These are phyloP conservation scores for Verticillium dahliae DNA, from an alignment of 2,329 filamentous ascomycete genomes.

Conservation along the genomic window DNA sequence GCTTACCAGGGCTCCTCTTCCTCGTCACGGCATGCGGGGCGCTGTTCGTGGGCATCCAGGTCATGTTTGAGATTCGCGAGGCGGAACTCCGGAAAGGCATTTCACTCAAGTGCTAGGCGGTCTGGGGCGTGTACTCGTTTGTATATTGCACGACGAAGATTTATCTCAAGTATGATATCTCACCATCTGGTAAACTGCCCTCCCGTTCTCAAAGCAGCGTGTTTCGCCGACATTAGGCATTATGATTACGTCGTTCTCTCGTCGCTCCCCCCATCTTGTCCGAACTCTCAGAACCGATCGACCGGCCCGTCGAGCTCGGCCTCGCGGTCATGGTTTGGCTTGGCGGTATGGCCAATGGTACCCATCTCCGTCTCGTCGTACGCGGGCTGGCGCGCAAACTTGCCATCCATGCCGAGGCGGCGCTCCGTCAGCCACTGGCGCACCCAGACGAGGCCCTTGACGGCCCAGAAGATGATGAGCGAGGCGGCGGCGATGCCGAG, in stretches of 20 bases:
- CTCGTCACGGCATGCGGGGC: slow-evolving; percentile 63
- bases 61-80: slow-evolving; percentile 96
- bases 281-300: neutral
- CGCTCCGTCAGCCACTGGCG: slow-evolving; percentile 42
- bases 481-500: slow-evolving; percentile 50
- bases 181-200: neutral
- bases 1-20: slow-evolving; percentile 58
- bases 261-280: too few relatives aligned
- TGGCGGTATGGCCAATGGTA: slow-evolving; percentile 2
- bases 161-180: too few relatives aligned
- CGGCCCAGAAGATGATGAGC: slow-evolving; percentile 45
- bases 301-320: neutral
- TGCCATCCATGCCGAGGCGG: slow-evolving; percentile 35
- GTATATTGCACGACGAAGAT: neutral
- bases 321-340: neutral
- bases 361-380: slow-evolving; percentile 7
- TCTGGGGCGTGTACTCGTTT: neutral
- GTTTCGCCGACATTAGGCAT: neutral
- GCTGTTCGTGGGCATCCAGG: slow-evolving; percentile 78
- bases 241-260: neutral
- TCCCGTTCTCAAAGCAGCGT: neutral
- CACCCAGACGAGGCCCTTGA: slow-evolving; percentile 42
- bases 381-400: slow-evolving; percentile 22
- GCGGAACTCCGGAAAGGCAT: slow-evolving; percentile 77
- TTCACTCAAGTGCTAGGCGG: slow-evolving; percentile 65